Percentiles rank a stretch among this genome's conserved stretches.
Evolutionary conservation across 129 eudicot species (phyloP).

Genomic region (Flaveria linearis): DNA sequence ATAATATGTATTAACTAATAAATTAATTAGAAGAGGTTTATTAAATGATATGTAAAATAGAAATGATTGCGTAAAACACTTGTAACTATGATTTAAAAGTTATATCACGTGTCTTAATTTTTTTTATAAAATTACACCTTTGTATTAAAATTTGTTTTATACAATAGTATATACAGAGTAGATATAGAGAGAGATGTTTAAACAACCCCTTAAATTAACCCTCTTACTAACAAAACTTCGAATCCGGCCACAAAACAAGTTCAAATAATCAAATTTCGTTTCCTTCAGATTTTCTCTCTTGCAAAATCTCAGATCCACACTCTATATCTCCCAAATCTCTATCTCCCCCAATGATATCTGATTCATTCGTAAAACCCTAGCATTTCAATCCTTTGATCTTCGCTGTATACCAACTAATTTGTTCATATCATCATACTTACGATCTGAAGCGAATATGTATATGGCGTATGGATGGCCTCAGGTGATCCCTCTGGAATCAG

Average conservation of each 20-base stretch:
- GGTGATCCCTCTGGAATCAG: conserved; percentile 85
- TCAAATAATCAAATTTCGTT: conserved; percentile 5
- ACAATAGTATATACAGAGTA: too few relatives aligned
- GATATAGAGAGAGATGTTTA: too few relatives aligned
- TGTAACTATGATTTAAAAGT: too few relatives aligned
- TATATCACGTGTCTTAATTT: too few relatives aligned
- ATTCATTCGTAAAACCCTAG: conserved; percentile 40
- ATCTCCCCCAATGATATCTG: conserved; percentile 31
- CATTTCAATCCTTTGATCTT: conserved; percentile 32
- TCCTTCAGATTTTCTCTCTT: conserved; percentile 14
- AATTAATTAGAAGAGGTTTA: too few relatives aligned
- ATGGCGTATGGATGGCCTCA: conserved; percentile 99
- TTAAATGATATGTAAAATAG: too few relatives aligned
- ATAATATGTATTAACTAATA: too few relatives aligned
- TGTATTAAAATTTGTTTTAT: too few relatives aligned
- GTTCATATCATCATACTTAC: conserved; percentile 1
- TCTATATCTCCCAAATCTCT: conserved; percentile 28
- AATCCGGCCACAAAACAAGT: conserved; percentile 28
- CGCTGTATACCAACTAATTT: conserved; percentile 11
- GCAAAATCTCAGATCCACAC: conserved; percentile 46
- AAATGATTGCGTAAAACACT: too few relatives aligned
- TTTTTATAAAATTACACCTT: too few relatives aligned
- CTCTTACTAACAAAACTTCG: conserved; percentile 3
- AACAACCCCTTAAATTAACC: neutral
- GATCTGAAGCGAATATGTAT: conserved; percentile 57